Percentiles rank a stretch among this genome's conserved stretches.
These are phyloP conservation scores for Paramecium sonneborni DNA, from an alignment of 73 alveolate genomes.

Conservation along the genomic window DNA sequence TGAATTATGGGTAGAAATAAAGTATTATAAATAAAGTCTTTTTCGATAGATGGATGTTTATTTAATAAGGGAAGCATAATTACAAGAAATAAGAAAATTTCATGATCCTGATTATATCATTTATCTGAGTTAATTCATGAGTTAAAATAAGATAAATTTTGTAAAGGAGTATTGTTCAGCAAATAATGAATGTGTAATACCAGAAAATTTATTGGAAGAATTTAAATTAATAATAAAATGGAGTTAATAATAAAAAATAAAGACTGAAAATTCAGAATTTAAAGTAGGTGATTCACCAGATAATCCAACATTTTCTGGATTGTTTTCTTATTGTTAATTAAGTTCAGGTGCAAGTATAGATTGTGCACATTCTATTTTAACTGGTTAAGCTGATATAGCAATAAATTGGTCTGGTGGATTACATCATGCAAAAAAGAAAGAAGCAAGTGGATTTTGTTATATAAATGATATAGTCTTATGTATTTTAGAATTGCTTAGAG, in stretches of 20 bases:
- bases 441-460: constrained; percentile 97
- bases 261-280: not conserved
- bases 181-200: not conserved
- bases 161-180: constrained; percentile 54
- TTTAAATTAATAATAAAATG: not conserved
- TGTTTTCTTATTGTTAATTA: constrained; percentile 56
- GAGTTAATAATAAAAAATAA: not conserved
- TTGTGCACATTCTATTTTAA: constrained; percentile 87
- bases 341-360: constrained; percentile 83
- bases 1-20: constrained; percentile 77
- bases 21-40: not conserved
- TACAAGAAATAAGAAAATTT: constrained; percentile 63
- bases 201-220: constrained; percentile 42
- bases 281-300: constrained; percentile 57
- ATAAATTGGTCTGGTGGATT: constrained; percentile 98
- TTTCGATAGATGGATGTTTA: constrained; percentile 36
- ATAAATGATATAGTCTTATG: constrained; percentile 96
- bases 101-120: constrained; percentile 72
- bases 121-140: constrained; percentile 59
- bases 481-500: constrained; percentile 91
- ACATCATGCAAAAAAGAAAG: constrained; percentile 97
- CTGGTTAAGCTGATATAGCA: constrained; percentile 90
- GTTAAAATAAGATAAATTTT: constrained; percentile 30
- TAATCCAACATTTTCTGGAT: constrained; percentile 54
- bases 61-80: constrained; percentile 64